Conservation (phyloP, 768 basidiomycete species). For the Phanerochaete carnosa region DNA sequence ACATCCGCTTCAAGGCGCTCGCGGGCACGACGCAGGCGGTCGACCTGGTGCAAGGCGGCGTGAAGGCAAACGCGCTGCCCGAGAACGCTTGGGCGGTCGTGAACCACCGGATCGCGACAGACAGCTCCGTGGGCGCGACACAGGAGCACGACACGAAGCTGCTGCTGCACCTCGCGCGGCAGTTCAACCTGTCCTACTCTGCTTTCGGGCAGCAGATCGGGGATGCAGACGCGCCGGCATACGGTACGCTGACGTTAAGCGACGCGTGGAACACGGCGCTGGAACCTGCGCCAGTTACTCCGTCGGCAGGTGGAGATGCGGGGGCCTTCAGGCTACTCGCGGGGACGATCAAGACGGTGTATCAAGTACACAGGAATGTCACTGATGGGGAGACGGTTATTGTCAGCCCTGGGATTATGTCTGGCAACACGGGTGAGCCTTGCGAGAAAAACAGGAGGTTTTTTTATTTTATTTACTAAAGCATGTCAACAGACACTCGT, state of each 20-base stretch:
- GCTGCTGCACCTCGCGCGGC: conserved; percentile 26
- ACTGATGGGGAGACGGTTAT: conserved; percentile 23
- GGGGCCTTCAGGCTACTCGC: conserved; percentile 38
- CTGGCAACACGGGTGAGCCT: conserved; percentile 33
- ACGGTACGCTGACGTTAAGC: conserved; percentile 34
- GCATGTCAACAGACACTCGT: conserved; percentile 33
- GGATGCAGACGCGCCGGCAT: conserved; percentile 19
- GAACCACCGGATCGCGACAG: conserved; percentile 25
- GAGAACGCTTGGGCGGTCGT: conserved; percentile 30
- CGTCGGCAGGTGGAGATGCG: conserved; percentile 27
- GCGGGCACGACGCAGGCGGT: conserved; percentile 42
- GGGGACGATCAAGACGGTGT: conserved; percentile 39
- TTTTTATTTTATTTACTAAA: not conserved
- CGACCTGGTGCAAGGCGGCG: conserved; percentile 38
- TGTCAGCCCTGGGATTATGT: conserved; percentile 38
- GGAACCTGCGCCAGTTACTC: conserved; percentile 42
- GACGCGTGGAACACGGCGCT: conserved; percentile 34
- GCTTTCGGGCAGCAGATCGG: conserved; percentile 36
- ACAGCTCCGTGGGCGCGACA: conserved; percentile 29
- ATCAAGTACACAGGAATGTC: conserved; percentile 28
- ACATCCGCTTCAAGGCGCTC: conserved; percentile 23
- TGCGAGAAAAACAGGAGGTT: not conserved
- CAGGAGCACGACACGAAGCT: conserved; percentile 27
- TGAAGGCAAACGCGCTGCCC: conserved; percentile 44
- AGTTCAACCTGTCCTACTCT: conserved; percentile 38